Conservation (phyloP, 2,329 filamentous ascomycete species). For the Pestalotiopsis sp. region DNA sequence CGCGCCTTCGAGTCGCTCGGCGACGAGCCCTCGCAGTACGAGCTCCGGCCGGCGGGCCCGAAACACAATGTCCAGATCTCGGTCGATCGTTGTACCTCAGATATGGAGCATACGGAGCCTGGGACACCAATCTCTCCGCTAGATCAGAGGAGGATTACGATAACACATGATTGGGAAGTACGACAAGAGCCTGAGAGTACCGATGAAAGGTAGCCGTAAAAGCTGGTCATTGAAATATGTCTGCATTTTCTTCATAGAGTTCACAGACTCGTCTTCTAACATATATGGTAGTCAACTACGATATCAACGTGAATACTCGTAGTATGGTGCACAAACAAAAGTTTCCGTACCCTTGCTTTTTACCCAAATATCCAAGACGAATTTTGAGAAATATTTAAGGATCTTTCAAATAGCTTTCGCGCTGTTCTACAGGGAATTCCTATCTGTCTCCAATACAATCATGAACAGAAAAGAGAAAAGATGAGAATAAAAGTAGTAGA, state of each 20-base stretch:
- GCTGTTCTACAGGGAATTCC: no score
- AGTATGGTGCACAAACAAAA: no score
- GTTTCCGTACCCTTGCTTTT: no score
- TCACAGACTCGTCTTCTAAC: not conserved
- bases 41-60: not conserved
- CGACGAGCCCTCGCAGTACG: not conserved
- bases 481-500: no score
- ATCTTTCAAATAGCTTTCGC: no score
- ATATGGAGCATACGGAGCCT: not conserved
- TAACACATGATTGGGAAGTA: conserved; percentile 1
- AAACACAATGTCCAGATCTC: conserved; percentile 3
- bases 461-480: no score
- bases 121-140: not conserved
- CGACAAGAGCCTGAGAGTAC: not conserved
- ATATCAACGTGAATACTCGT: no score
- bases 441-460: no score
- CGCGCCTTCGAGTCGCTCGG: not conserved
- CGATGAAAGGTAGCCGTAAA: not conserved
- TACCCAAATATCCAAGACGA: no score
- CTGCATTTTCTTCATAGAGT: not conserved
- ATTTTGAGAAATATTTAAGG: no score
- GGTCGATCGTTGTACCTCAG: not conserved
- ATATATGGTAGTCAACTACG: not conserved
- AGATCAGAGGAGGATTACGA: not conserved
- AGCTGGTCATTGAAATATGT: not conserved